phyloP scores from a whole-genome alignment of 1,284 basidiomycete species.

The Sphagnurus paluster region DNA sequence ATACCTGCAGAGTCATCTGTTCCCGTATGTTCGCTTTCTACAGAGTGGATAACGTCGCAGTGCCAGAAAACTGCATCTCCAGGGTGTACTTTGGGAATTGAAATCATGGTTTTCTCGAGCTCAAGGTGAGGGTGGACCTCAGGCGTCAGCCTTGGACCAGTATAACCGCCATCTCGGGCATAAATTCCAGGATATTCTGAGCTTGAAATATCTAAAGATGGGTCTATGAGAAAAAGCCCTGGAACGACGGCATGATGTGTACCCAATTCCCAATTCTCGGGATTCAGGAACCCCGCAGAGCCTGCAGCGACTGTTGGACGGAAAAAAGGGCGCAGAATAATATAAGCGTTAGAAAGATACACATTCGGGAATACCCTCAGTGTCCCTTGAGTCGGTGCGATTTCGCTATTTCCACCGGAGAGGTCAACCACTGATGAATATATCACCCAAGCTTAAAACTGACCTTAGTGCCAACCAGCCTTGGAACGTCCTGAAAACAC shows the following conservation, averaged over 20 bases:
- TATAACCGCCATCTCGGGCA: conserved; percentile 42
- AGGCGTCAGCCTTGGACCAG: conserved; percentile 53
- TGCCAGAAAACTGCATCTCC: conserved; percentile 92
- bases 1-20: conserved; percentile 68
- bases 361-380: conserved; percentile 79
- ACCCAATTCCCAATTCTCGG: conserved; percentile 77
- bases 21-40: conserved; percentile 74
- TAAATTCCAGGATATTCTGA: conserved; percentile 63
- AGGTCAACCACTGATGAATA: neutral
- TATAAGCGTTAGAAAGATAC: conserved; percentile 74
- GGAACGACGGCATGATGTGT: conserved; percentile 7
- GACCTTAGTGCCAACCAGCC: conserved; percentile 73
- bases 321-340: conserved; percentile 86
- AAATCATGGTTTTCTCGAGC: conserved; percentile 73
- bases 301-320: conserved; percentile 41
- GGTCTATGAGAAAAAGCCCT: neutral
- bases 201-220: conserved; percentile 48
- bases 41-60: conserved; percentile 80
- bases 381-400: conserved; percentile 76
- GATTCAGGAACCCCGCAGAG: conserved; percentile 47
- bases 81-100: conserved; percentile 71
- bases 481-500: conserved; percentile 81
- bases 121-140: conserved; percentile 66
- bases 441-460: neutral
- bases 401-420: conserved; percentile 45